Evolutionary conservation across 139 green algal genomes (phyloP).

Genomic region (Astrephomene gubernaculifera): DNA sequence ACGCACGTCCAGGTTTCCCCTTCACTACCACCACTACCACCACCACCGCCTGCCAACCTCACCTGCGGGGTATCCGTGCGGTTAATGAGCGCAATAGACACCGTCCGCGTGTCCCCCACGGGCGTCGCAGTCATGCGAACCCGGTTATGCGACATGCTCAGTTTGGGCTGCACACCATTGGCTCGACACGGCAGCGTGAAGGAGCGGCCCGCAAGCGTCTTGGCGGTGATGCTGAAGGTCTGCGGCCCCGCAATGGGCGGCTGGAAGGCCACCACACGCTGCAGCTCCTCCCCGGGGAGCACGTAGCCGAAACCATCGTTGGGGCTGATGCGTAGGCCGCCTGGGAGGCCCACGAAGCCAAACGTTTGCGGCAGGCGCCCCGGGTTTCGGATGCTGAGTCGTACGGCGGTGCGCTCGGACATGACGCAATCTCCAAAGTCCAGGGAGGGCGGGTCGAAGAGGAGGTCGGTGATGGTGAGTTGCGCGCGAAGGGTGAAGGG

Average conservation of each 20-base stretch:
- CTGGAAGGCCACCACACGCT: slow-evolving; percentile 60
- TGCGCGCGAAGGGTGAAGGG: slow-evolving; percentile 62
- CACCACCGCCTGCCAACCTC: background rate
- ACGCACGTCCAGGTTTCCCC: no score
- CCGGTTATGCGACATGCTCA: slow-evolving; percentile 65
- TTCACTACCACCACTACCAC: background rate
- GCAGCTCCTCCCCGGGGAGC: slow-evolving; percentile 60
- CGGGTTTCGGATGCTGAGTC: slow-evolving; percentile 67
- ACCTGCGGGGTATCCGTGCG: slow-evolving; percentile 50
- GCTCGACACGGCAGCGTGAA: slow-evolving; percentile 64
- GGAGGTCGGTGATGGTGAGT: slow-evolving; percentile 67
- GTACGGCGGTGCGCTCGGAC: slow-evolving; percentile 60
- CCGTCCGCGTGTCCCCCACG: slow-evolving; percentile 56
- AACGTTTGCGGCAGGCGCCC: slow-evolving; percentile 67
- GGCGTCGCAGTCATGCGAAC: slow-evolving; percentile 68
- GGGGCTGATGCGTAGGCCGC: slow-evolving; percentile 57
- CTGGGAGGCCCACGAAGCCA: slow-evolving; percentile 62
- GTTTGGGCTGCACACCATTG: slow-evolving; percentile 49
- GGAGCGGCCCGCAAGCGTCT: slow-evolving; percentile 56
- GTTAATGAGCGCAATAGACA: slow-evolving; percentile 65
- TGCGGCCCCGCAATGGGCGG: slow-evolving; percentile 67
- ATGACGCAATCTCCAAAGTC: slow-evolving; percentile 70
- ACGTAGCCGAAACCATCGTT: slow-evolving; percentile 69
- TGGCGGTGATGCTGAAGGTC: slow-evolving; percentile 48
- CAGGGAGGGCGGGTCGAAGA: slow-evolving; percentile 57